Evolutionary conservation across 208 protist species (phyloP).

Genomic region (Porcisia hertigi): DNA sequence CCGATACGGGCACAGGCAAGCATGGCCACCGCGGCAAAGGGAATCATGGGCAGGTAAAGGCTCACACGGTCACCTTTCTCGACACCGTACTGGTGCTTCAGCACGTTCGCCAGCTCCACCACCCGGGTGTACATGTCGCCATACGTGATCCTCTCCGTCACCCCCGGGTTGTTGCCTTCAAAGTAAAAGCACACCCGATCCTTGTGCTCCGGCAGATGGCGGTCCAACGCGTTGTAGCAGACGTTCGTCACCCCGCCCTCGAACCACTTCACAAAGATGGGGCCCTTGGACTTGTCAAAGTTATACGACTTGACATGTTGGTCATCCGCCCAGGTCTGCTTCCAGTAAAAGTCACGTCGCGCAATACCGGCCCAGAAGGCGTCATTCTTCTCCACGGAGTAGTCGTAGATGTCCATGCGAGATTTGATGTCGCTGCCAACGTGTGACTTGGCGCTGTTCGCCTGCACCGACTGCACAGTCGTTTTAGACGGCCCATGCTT

Average conservation of each 20-base stretch:
- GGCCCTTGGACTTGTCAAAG: constrained; percentile 72
- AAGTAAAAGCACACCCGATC: constrained; percentile 87
- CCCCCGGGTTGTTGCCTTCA: constrained; percentile 83
- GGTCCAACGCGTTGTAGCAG: constrained; percentile 92
- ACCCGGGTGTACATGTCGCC: constrained; percentile 82
- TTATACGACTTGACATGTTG: constrained; percentile 69
- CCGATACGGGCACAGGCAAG: constrained; percentile 98
- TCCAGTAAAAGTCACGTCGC: constrained; percentile 70
- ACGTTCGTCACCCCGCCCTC: constrained; percentile 74
- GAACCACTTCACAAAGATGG: constrained; percentile 84
- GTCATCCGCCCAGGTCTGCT: constrained; percentile 59
- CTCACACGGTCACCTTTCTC: constrained; percentile 93
- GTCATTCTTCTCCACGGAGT: constrained; percentile 62
- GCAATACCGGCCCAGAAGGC: constrained; percentile 72
- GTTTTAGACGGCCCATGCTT: constrained; percentile 1
- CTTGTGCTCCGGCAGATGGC: constrained; percentile 65
- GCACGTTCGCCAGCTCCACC: constrained; percentile 87
- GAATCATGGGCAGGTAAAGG: constrained; percentile 97
- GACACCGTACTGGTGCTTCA: constrained; percentile 87
- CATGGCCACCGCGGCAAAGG: constrained; percentile 93
- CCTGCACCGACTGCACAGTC: neutral
- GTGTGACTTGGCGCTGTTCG: constrained; percentile 34
- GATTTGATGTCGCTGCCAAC: constrained; percentile 45
- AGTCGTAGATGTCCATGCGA: constrained; percentile 64
- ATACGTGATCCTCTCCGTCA: constrained; percentile 78